phyloP scores from a whole-genome alignment of 805 yeast genomes.

The Sugiyamaella smithiae region DNA sequence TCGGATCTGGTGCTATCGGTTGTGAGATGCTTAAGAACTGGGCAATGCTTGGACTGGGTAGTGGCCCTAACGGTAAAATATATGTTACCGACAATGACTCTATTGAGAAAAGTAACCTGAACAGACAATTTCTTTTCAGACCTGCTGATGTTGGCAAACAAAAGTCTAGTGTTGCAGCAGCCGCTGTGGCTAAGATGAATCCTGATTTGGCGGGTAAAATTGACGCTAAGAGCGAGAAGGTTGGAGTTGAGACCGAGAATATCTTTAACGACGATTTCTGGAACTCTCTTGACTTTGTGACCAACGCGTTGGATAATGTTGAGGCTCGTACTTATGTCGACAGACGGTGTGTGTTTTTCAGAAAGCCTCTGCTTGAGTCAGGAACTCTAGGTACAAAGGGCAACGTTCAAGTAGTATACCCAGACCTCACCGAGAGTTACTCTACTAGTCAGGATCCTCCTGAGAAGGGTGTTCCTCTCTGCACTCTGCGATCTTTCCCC shows the following conservation, averaged over 20 bases:
- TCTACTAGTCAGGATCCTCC: conserved; percentile 98
- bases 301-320: conserved; percentile 95
- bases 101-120: conserved; percentile 92
- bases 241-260: conserved; percentile 88
- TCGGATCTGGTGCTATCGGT: conserved; percentile 98
- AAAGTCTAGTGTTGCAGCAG: conserved; percentile 88
- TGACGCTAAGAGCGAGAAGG: conserved; percentile 75
- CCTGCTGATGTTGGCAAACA: conserved; percentile 89
- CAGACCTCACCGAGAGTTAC: conserved; percentile 90
- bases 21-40: conserved; percentile 98
- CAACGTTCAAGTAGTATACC: conserved; percentile 94
- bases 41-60: conserved; percentile 95
- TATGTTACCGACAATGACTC: conserved; percentile 89
- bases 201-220: conserved; percentile 78
- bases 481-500: conserved; percentile 97
- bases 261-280: conserved; percentile 84
- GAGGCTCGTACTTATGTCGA: conserved; percentile 98
- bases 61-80: conserved; percentile 86
- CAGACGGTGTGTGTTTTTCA: conserved; percentile 90
- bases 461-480: conserved; percentile 93
- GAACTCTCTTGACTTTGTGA: conserved; percentile 79
- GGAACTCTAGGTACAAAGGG: conserved; percentile 99
- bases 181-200: conserved; percentile 81
- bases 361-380: conserved; percentile 87
- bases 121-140: conserved; percentile 94